These are phyloP conservation scores for Sarocladium kiliense DNA, from an alignment of 2,329 filamentous ascomycete species.

Conservation along the genomic window DNA sequence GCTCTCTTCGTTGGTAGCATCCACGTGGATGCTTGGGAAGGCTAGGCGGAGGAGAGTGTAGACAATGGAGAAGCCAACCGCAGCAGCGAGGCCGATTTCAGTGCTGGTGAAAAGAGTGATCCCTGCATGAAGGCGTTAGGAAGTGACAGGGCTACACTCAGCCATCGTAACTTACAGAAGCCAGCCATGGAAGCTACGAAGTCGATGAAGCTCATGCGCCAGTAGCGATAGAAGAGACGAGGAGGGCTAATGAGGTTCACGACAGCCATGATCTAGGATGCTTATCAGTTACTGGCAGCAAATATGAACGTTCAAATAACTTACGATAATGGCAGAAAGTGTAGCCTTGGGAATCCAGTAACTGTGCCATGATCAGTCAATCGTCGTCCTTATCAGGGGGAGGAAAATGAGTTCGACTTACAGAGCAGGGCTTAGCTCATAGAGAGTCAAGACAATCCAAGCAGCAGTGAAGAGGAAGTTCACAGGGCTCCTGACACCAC, in stretches of 20 bases:
- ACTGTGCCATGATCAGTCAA: neutral
- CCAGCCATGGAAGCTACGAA: conserved; percentile 59
- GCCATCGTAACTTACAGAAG: conserved; percentile 30
- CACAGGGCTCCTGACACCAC: conserved; percentile 56
- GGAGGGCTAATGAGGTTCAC: conserved; percentile 56
- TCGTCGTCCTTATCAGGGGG: neutral
- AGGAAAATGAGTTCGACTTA: conserved; percentile 19
- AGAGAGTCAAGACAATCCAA: conserved; percentile 57
- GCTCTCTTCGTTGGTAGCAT: conserved; percentile 23
- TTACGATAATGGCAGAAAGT: conserved; percentile 56
- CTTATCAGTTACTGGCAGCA: neutral
- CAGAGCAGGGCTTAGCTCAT: conserved; percentile 53
- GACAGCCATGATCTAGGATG: conserved; percentile 52
- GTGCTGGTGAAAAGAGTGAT: conserved; percentile 57
- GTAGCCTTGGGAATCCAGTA: conserved; percentile 64
- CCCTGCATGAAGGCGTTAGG: conserved; percentile 35
- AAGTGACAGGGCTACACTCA: too few species aligned
- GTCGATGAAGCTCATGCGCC: conserved; percentile 59
- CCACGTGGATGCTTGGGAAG: conserved; percentile 38
- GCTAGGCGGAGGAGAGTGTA: conserved; percentile 55
- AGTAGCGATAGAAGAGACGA: conserved; percentile 56
- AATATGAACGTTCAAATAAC: conserved; percentile 15
- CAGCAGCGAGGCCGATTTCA: conserved; percentile 53
- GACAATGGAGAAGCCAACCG: conserved; percentile 59
- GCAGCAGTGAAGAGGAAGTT: conserved; percentile 56